phyloP scores from a whole-genome alignment of 129 eudicot genomes.

The Silybum marianum region DNA sequence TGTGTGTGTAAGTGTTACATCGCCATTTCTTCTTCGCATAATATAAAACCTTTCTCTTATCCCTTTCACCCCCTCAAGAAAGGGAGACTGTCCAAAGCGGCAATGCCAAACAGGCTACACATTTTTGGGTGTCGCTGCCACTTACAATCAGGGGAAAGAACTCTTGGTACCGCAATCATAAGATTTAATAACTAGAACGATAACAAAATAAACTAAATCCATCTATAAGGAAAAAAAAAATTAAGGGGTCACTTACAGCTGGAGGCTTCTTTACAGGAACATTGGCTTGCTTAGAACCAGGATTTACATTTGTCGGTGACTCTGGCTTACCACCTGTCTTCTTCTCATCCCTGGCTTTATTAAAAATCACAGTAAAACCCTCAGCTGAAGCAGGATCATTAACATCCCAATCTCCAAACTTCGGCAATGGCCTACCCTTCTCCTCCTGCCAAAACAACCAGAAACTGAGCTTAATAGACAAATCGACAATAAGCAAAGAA shows the following conservation, averaged over 20 bases:
- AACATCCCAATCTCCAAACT: constrained; percentile 91
- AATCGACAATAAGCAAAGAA: background rate
- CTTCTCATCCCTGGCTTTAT: constrained; percentile 83
- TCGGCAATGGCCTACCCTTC: constrained; percentile 78
- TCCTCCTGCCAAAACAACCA: constrained; percentile 57
- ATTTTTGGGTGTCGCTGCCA: background rate
- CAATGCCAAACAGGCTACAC: background rate
- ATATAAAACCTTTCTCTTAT: background rate
- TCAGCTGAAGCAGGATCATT: constrained; percentile 91
- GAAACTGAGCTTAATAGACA: background rate
- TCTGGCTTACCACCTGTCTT: constrained; percentile 80
- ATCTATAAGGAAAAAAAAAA: background rate
- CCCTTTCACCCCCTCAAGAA: background rate
- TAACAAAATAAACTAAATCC: constrained; percentile 10
- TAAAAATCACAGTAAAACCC: constrained; percentile 78
- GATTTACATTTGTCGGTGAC: constrained; percentile 56
- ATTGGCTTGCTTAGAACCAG: constrained; percentile 41
- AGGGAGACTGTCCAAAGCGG: background rate
- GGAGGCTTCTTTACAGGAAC: constrained; percentile 59
- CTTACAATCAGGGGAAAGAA: background rate
- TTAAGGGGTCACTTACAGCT: constrained; percentile 57
- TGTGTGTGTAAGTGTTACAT: background rate
- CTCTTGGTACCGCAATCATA: constrained; percentile 3
- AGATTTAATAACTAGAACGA: background rate
- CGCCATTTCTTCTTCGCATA: background rate